phyloP scores from a whole-genome alignment of 176 grass and related monocot species.

The Triticum timopheevii region DNA sequence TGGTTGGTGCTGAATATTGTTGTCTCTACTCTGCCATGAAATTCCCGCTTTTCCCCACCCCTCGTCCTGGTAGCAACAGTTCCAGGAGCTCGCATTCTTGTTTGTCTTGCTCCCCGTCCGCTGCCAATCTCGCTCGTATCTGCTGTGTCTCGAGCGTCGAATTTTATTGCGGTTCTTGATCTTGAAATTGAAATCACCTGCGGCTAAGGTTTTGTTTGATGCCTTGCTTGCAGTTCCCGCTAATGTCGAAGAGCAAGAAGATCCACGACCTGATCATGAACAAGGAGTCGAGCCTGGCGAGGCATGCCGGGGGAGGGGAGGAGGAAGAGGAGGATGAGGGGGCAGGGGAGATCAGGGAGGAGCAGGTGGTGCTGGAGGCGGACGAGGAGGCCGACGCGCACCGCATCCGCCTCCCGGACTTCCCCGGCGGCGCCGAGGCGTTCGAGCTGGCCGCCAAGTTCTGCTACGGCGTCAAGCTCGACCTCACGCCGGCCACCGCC shows the following conservation, averaged over 20 bases:
- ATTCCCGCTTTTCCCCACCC: background rate
- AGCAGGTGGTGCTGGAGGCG: constrained; percentile 47
- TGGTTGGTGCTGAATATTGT: constrained; percentile 11
- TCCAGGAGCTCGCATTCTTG: background rate
- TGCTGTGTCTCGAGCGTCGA: background rate
- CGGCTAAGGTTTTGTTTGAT: constrained; percentile 11
- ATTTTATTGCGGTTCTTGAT: background rate
- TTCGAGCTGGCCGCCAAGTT: constrained; percentile 96
- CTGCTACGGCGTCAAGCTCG: constrained; percentile 96
- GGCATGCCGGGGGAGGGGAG: background rate
- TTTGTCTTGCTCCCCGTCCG: background rate
- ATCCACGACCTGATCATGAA: constrained; percentile 70
- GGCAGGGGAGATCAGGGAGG: constrained; percentile 51
- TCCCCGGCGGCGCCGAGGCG: constrained; percentile 73
- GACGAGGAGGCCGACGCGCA: constrained; percentile 69
- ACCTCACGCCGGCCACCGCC: constrained; percentile 71
- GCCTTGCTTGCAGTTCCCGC: constrained; percentile 69
- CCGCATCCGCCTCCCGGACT: constrained; percentile 74
- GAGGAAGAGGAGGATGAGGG: constrained; percentile 22
- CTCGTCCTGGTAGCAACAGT: background rate
- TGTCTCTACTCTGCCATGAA: background rate
- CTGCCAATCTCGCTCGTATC: background rate
- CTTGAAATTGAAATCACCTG: background rate
- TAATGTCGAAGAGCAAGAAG: constrained; percentile 98
- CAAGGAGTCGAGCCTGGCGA: constrained; percentile 33